Base-by-base conservation (phyloP, 2,329 filamentous ascomycete species). In the Arthrobotrys entomopaga region DNA sequence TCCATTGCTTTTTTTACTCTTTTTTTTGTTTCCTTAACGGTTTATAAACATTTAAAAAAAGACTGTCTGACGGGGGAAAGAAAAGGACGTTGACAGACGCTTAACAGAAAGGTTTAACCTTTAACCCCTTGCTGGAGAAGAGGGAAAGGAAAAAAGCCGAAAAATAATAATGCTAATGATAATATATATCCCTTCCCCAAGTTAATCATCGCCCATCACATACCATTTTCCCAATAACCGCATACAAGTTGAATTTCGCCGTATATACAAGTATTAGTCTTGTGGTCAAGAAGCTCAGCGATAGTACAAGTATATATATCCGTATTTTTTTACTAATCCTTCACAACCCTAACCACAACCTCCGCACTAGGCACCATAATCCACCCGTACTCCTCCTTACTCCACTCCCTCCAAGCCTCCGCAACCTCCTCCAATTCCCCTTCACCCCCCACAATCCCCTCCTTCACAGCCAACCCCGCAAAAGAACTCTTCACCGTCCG, bases 91-190 rank as follows among this genome's bases (percentile, higher is more conserved):
- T 26, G 4, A 60, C 26, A 52, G n/a, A n/a, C 20, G 16, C 11
- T 46, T 46, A 46, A 6, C 6, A 40, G 6, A 15, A 46, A 2
- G 43, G 43, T n/a, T 20, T 16, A n/a, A n/a, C 24, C 20, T 2
- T 20, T 19, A 38, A n/a, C n/a, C 52, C 34, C 46, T 24, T 38
- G 22, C 11, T 13, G 52, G 26, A 59, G 46, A 38, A 38, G n/a
- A 50, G 29, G 38, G 53, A 46, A 7, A 2, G 53, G n/a, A 7
- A 2, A 20, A 34, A 10, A 34, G 7, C 22, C 43, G 26, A 22
- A 15, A 22, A 15, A 19, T 16, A 34, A 63, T 70, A 70, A 70
- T 70, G 50, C 65, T 70, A 70, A 70, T 70, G 50, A 61, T 70
- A 70, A 70, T 70, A 63, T 58, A 11, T 50, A 13, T 40, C 34